Base-by-base conservation (phyloP, 345 rosid species). In the Dimocarpus longan region DNA sequence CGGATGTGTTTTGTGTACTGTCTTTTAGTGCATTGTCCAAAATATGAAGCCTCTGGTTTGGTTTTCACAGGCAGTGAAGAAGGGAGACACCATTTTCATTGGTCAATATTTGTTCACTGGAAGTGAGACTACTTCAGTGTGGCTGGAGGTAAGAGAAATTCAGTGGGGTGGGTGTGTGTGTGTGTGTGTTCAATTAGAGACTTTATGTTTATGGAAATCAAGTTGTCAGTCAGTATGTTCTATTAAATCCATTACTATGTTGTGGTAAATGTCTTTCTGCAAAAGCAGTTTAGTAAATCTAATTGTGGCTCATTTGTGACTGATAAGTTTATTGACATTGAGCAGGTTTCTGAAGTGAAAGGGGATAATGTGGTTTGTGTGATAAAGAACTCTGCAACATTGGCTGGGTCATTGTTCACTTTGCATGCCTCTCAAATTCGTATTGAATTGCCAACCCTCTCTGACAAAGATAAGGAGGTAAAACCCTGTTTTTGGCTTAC, bases 101-200 rank as follows among this genome's bases (percentile, higher is more conserved):
- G 99, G 99, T 59, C 99, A 94, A 32, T 93, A 96, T 90, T 84
- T 94, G 48, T 96, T 96, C 88, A 93, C 99, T 59, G 98, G 99
- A 68, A 94, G 97, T 86, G 99, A 96, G 87, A 93, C 98, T 70
- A 94, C 98, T 77, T 94, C 99, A 65, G 99, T 93, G 0, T 96
- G 97, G 98, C 92, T 93, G 69, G 99, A 96, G 99, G 98, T 94
- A 83, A 81, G 78, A 65, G 68, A 32, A 59, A 32, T 39, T 39
- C 1, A 62, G 73, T 46, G 3, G 37, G 22, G n/a, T 48, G 22
- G n/a, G 71, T 16, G 15, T 70, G 24, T 43, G n/a, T 48, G 22
- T 32, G 71, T 16, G 15, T 70, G 24, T 66, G 48, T 50, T 32
- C 48, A 3, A 48, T 43, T 66, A 32, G n/a, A 65, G 19, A 46